Evolutionary conservation across 768 basidiomycete genomes (phyloP), one percentile per base, ranked within the genome.

Genomic region (Mycena alexandri): DNA sequence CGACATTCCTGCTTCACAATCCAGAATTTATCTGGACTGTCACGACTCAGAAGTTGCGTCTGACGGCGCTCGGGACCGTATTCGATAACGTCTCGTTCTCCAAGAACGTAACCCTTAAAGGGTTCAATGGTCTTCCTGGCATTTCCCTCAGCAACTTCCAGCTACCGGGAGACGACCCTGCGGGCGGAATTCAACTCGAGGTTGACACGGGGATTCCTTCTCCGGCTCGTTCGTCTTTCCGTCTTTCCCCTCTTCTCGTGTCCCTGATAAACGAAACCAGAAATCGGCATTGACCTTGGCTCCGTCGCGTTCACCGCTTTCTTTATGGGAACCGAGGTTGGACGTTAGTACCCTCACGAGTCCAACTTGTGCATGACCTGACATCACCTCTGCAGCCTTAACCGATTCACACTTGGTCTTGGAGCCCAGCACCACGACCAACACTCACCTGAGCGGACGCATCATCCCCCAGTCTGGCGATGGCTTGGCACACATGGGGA

Each of bases 81-180:
- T 93, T 93, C 69, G 88, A 91, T 66, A 84, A 85, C 63, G 85
- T 93, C 33, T 79, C 82, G 0, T 81, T 93, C 41, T 84, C 81
- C 52, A 93, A 93, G 77, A 79, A 82, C 2, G 74, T 92, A 43
- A 77, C 86, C 5, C 84, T 92, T 80, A 89, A 87, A 72, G 92
- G 90, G 6, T 93, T 93, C 76, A 89, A 93, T 65, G 84, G 85
- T 34, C 79, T 93, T 9, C 89, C 89, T 10, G 90, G 90, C 8
- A 88, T 92, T 47, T 88, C 86, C 8, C 90, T 93, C 74, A 86
- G 83, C 67, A 89, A 91, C 78, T 92, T 92, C 80, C 79, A 88
- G 73, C 81, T 92, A 62, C 91, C 91, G 0, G 84, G 85, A 5
- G 90, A 92, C 69, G 87, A 90, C 71, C 83, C 88, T 47, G 85